These are phyloP conservation scores for Durusdinium trenchii DNA, from an alignment of 73 alveolate species.

Conservation along the genomic window DNA sequence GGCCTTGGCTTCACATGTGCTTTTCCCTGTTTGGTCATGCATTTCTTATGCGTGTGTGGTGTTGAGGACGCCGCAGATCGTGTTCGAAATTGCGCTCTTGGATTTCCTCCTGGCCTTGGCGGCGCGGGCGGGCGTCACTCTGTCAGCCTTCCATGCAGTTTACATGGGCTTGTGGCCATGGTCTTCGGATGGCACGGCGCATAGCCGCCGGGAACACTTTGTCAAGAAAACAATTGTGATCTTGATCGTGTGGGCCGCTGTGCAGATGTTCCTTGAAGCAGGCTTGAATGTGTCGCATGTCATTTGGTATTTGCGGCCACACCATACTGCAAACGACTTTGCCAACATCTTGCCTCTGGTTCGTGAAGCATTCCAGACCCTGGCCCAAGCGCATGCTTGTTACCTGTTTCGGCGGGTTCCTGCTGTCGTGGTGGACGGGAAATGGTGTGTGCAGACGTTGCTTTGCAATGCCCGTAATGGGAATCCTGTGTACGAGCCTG, in stretches of 20 bases:
- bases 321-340: background rate
- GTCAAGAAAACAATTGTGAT: background rate
- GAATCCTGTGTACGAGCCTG: background rate
- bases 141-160: background rate
- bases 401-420: background rate
- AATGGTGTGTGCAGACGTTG: conserved; percentile 29
- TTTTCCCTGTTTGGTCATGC: background rate
- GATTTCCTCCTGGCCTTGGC: background rate
- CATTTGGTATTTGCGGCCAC: conserved; percentile 4
- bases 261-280: background rate
- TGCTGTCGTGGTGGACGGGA: conserved; percentile 21
- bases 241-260: background rate
- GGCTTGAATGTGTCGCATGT: background rate
- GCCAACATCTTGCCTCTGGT: background rate
- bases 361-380: background rate
- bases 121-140: conserved; percentile 6
- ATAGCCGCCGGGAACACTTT: conserved; percentile 36
- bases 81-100: background rate
- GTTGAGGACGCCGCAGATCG: conserved; percentile 5
- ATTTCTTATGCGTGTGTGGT: background rate
- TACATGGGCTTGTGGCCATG: background rate
- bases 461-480: background rate
- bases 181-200: no score
- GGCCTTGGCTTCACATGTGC: background rate
- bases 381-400: background rate